These are phyloP conservation scores for Eucalyptus tenuipes DNA, from an alignment of 345 rosid species.

Conservation along the genomic window DNA sequence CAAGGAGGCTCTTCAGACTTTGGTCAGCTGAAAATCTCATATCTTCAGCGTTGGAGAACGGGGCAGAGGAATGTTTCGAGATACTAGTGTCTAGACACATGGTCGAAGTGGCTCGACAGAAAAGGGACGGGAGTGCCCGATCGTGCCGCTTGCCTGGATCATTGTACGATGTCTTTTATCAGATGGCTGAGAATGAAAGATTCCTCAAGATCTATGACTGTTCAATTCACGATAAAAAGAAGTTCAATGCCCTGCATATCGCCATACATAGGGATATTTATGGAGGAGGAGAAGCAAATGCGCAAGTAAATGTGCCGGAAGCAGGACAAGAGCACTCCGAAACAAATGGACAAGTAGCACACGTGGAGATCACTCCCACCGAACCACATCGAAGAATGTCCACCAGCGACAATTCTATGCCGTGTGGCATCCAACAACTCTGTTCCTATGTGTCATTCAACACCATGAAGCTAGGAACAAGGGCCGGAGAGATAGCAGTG, in stretches of 20 bases:
- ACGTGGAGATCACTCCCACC: neutral
- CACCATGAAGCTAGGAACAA: neutral
- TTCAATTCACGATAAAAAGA: neutral
- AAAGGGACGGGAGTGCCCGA: constrained; percentile 7
- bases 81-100: constrained; percentile 1
- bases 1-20: constrained; percentile 14
- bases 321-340: neutral
- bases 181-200: neutral
- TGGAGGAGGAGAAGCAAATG: neutral
- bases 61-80: neutral
- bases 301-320: neutral
- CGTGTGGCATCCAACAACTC: neutral
- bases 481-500: neutral
- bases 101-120: constrained; percentile 2
- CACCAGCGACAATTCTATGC: neutral
- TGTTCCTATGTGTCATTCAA: constrained; percentile 7
- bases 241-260: neutral
- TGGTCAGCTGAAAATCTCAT: constrained; percentile 16
- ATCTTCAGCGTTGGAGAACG: neutral
- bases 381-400: too few relatives aligned
- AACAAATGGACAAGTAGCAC: neutral
- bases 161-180: neutral
- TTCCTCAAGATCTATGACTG: neutral
- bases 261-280: neutral
- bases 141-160: neutral